Evolutionary conservation across 2,329 filamentous ascomycete genomes (phyloP), one percentile per base, ranked within the genome.

Genomic region (Colletotrichum sp.): DNA sequence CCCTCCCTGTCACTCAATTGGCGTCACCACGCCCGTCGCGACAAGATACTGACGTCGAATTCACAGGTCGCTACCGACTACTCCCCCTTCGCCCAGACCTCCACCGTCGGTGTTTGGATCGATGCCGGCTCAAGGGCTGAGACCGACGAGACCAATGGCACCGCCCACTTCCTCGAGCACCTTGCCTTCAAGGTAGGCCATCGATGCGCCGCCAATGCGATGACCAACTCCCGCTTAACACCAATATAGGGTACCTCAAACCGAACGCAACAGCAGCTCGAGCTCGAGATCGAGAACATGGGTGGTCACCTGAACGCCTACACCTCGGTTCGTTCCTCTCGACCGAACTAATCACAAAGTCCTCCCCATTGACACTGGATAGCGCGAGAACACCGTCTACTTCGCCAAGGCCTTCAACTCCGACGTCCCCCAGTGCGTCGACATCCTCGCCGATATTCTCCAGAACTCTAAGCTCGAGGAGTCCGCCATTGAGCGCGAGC

Each of bases 281-380:
- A 99, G 90, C 93, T 99, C 80, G 97, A 99, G 91, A 99, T 99
- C 84, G 97, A 99, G 92, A 99, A 99, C 90, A 98, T 99, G 95
- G 97, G 97, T 86, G 97, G 95, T 80, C 97, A 99, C 90, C 92
- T 99, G 83, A 99, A 99, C 89, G 97, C 97, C 86, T 99, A 99
- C 91, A 99, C 97, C 83, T 99, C 96, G 90, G 96, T 98, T 93
- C 84, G 94, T 88, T 65, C 74, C 65, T 32, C 39, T 69, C 74
- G 65, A 69, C 70, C 74, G 70, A 60, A 67, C 26, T 15, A 64
- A 68, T 68, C 64, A 48, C 24, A 32, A 63, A 72, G 55, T 52
- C 36, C 44, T 52, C 52, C 65, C 28, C 36, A 65, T 69, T 77
- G 62, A 77, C 74, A 71, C 26, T 71, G 16, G 18, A 79, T 83